Evolutionary conservation across 176 grass and related monocot genomes (phyloP).

Genomic region (Eragrostis nindensis): DNA sequence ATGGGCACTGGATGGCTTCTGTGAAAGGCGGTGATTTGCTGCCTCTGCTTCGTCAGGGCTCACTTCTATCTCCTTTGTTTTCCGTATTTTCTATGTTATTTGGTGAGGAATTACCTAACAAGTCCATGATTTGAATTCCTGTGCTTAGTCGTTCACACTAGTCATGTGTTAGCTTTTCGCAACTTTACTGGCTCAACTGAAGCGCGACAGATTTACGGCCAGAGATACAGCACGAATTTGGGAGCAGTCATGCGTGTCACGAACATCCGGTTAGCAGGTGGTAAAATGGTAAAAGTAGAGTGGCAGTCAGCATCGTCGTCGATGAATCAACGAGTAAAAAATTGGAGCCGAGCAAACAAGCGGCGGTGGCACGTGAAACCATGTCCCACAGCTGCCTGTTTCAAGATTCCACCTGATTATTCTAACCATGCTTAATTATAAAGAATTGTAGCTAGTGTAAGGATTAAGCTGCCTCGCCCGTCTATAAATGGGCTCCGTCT

Average conservation of each 20-base stretch:
- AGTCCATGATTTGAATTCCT: no score
- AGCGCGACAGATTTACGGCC: neutral
- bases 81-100: neutral
- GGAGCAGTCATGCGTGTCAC: conserved; percentile 3
- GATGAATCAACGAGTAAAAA: neutral
- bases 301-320: neutral
- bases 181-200: neutral
- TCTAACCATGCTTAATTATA: neutral
- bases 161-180: no score
- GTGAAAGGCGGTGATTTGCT: neutral
- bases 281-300: neutral
- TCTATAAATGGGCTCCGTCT: conserved; percentile 30
- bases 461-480: neutral
- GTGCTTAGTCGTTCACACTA: neutral
- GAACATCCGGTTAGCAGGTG: neutral
- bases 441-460: neutral
- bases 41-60: neutral
- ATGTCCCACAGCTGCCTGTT: conserved; percentile 52
- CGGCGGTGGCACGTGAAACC: conserved; percentile 51
- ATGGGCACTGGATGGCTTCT: neutral
- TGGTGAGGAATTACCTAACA: conserved; percentile 16
- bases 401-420: neutral
- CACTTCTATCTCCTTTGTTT: neutral
- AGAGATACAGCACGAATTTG: conserved; percentile 7
- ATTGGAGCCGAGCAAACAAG: neutral